These are phyloP conservation scores for Diplotaxis tenuifolia DNA, from an alignment of 345 rosid species.

Conservation along the genomic window DNA sequence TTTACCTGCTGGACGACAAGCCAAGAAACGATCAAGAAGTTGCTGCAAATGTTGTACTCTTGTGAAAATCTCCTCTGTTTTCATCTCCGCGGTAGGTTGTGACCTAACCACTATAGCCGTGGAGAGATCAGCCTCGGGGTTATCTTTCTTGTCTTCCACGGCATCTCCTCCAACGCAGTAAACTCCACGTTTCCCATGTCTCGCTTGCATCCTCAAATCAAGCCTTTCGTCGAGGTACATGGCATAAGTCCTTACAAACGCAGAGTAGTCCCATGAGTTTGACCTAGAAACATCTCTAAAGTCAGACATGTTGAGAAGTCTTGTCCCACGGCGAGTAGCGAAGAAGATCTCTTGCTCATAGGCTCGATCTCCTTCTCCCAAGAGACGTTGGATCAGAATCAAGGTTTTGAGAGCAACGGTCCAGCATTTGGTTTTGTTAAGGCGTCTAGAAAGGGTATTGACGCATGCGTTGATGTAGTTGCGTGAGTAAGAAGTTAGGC, in stretches of 20 bases:
- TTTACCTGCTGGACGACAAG: constrained; percentile 91
- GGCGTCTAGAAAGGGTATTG: constrained; percentile 54
- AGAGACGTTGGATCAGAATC: constrained; percentile 59
- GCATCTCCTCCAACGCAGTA: constrained; percentile 51
- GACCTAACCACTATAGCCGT: constrained; percentile 31
- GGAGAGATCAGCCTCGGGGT: constrained; percentile 14
- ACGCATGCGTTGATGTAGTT: constrained; percentile 56
- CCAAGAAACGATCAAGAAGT: constrained; percentile 74
- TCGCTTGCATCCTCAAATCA: constrained; percentile 63
- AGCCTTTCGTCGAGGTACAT: constrained; percentile 75
- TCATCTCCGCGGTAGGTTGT: constrained; percentile 61
- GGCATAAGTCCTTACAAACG: constrained; percentile 76
- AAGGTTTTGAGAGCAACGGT: constrained; percentile 82
- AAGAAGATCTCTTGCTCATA: constrained; percentile 91
- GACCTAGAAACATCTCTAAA: constrained; percentile 60
- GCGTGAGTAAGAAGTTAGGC: constrained; percentile 70
- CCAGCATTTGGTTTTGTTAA: constrained; percentile 85
- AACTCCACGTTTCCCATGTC: constrained; percentile 53
- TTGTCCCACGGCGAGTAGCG: constrained; percentile 75
- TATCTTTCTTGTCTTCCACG: constrained; percentile 29
- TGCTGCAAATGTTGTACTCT: constrained; percentile 75
- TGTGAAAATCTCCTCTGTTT: constrained; percentile 49
- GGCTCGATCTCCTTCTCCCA: constrained; percentile 66
- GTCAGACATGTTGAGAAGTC: constrained; percentile 80
- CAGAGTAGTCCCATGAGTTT: constrained; percentile 77